Conservation (phyloP, 2,329 filamentous ascomycete species). For the Lasiodiplodia sp. region DNA sequence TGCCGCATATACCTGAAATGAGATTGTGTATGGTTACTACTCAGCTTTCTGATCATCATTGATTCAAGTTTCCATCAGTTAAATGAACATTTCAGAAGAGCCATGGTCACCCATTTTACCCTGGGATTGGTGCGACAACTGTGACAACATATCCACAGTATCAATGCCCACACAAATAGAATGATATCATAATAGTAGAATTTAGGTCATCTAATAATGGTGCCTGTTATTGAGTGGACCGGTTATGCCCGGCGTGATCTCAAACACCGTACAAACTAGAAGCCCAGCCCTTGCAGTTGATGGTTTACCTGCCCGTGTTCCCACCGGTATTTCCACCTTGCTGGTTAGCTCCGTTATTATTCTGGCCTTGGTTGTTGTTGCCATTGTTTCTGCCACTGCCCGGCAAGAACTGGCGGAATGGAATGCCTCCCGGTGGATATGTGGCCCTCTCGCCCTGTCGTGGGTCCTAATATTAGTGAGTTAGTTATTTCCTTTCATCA, state of each 20-base stretch:
- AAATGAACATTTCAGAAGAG: too few species aligned
- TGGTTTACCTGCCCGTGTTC: background rate
- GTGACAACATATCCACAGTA: too few species aligned
- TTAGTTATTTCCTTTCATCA: background rate
- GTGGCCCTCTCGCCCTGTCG: background rate
- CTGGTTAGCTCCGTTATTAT: background rate
- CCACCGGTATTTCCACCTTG: background rate
- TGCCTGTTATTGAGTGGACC: too few species aligned
- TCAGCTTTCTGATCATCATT: too few species aligned
- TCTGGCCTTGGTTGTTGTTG: background rate
- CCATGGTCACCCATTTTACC: too few species aligned
- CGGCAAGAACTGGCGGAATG: background rate
- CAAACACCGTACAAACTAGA: background rate
- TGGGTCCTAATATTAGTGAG: background rate
- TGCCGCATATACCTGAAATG: too few species aligned
- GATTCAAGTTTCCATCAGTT: too few species aligned
- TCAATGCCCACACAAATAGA: too few species aligned
- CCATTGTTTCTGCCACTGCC: background rate
- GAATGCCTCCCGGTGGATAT: background rate
- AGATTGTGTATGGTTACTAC: too few species aligned
- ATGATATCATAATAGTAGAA: background rate
- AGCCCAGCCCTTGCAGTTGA: background rate
- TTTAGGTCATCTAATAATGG: background rate
- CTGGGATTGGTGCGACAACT: too few species aligned
- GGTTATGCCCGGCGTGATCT: too few species aligned